A percentile compares a stretch with the other conserved stretches of the same genome.
These are phyloP conservation scores for Pleoardoris graminearum DNA, from an alignment of 2,329 filamentous ascomycete species.

Conservation along the genomic window DNA sequence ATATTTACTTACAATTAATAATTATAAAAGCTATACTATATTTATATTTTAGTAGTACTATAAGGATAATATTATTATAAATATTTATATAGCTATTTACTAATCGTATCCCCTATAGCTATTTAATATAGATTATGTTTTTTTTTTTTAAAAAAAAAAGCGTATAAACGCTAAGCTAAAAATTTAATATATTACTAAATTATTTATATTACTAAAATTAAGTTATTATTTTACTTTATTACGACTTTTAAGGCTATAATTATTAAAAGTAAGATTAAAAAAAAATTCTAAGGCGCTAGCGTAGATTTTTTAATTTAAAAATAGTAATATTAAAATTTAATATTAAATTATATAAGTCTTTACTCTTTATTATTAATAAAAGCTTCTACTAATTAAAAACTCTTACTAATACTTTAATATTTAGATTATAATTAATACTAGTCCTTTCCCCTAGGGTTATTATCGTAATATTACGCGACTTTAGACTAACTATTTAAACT, in stretches of 20 bases:
- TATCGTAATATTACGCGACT: too few species aligned
- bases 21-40: constrained; percentile 38
- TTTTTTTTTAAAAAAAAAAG: constrained; percentile 31
- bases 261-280: constrained; percentile 32
- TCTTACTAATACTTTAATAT: constrained; percentile 17
- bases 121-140: neutral
- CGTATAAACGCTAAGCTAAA: constrained; percentile 35
- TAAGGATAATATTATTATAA: neutral
- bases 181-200: constrained; percentile 29
- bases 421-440: constrained; percentile 16
- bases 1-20: constrained; percentile 43
- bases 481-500: too few species aligned
- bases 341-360: constrained; percentile 18
- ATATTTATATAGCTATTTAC: neutral
- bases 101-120: neutral
- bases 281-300: constrained; percentile 36
- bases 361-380: constrained; percentile 12
- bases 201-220: constrained; percentile 29
- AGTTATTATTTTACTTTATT: constrained; percentile 27
- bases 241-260: constrained; percentile 26
- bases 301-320: constrained; percentile 38
- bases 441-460: too few species aligned
- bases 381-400: constrained; percentile 19
- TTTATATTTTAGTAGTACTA: constrained; percentile 32
- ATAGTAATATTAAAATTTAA: constrained; percentile 37